Base-by-base conservation (phyloP, 2,329 filamentous ascomycete species). In the Thelonectria blattea region DNA sequence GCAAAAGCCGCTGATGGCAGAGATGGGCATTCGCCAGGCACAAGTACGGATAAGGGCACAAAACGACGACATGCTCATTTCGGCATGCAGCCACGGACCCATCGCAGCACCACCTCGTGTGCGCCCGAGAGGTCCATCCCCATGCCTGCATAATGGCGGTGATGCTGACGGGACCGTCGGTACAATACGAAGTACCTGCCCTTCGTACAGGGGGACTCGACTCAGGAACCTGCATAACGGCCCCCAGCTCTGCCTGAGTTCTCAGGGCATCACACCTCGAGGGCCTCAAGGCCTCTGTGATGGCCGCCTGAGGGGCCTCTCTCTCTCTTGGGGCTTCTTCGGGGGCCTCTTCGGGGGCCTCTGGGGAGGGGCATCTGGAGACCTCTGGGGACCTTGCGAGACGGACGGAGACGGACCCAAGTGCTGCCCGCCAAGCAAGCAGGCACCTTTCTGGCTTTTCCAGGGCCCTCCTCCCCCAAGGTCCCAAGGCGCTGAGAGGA, bases 11-110 rank as follows among this genome's bases (percentile, higher is more conserved):
- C 8, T 6, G 8, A 7, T 6, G 27, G 27, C 65, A 17, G 46
- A 17, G 52, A 50, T 54, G 30, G 49, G 53, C 49, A 52, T 55
- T 48, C 49, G 39, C 65, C 49, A 37, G 48, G 66, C 65, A 70
- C 67, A 71, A 68, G 48, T 30, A 61, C 62, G 56, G 22, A 24
- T 24, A 24, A 24, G 22, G 34, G 67, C 65, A 71, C 68, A 71
- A 71, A 65, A 63, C 56, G 27, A 46, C 22, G 53, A 60, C 60
- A 60, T 64, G 45, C 65, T 70, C 68, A 70, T 70, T 65, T 70
- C 65, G 55, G 56, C 45, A 67, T 69, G 68, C 66, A 70, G 67
- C 67, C 67, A 68, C 64, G 65, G 59, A 65, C 58, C 57, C 65
- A 37, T 49, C 41, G 43, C 49, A 51, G 50, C 56, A 65, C 41